Conservation (phyloP, 305 asterid genomes). For the Stenogyne calaminthoides region DNA sequence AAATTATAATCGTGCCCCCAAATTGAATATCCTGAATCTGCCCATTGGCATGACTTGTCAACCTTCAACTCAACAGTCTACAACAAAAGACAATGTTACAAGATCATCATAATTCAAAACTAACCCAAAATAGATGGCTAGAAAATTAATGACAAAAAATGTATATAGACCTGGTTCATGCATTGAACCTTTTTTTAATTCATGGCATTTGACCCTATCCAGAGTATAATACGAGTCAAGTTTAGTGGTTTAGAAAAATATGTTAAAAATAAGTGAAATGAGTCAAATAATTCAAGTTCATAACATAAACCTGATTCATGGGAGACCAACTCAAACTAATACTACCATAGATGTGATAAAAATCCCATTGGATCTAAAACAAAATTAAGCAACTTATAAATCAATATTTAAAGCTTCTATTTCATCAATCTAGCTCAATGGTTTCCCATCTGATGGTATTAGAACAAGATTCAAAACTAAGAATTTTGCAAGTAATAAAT, state of each 20-base stretch:
- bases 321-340: no score
- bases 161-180: no score
- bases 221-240: no score
- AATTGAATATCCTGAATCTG: no score
- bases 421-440: conserved; percentile 12
- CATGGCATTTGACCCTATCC: no score
- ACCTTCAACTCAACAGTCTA: conserved; percentile 95
- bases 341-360: neutral
- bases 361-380: conserved; percentile 14
- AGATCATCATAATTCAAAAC: conserved; percentile 16
- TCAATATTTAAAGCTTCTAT: neutral
- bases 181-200: no score
- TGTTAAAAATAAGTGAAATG: no score
- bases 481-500: neutral
- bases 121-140: neutral
- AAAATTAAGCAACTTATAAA: neutral
- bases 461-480: neutral
- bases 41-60: conserved; percentile 91
- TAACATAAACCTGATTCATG: no score
- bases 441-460: neutral
- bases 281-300: no score
- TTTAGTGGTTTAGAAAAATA: no score
- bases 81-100: conserved; percentile 16
- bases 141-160: no score
- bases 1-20: no score